A percentile compares a stretch with the other conserved stretches of the same genome.
These are phyloP conservation scores for Phytopythium helicoides DNA, from an alignment of 352 stramenopile genomes.

Conservation along the genomic window DNA sequence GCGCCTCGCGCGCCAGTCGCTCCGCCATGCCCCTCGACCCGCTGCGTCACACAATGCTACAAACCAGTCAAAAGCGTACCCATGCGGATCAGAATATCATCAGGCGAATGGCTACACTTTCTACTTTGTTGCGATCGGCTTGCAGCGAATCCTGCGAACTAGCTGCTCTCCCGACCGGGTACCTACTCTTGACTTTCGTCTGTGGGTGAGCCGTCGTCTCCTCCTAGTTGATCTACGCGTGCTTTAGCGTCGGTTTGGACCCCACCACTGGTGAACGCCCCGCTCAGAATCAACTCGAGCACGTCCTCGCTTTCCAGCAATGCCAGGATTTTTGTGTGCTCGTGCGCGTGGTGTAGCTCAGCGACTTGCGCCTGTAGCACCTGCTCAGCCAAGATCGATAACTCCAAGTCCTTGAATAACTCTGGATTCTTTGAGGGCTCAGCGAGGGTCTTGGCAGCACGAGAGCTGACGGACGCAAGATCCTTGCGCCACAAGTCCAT, in stretches of 20 bases:
- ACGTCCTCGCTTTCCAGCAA: conserved; percentile 62
- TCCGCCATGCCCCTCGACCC: conserved; percentile 21
- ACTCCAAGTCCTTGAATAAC: conserved; percentile 94
- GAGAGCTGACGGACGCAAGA: conserved; percentile 75
- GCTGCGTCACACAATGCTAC: background rate
- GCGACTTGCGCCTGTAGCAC: conserved; percentile 84
- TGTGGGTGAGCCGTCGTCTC: too few relatives aligned
- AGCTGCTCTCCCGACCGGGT: too few relatives aligned
- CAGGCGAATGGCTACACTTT: conserved; percentile 15
- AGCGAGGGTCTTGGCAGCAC: conserved; percentile 94
- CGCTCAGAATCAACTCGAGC: conserved; percentile 39
- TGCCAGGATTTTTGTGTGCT: conserved; percentile 71
- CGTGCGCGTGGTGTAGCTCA: conserved; percentile 39
- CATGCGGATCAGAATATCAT: conserved; percentile 7
- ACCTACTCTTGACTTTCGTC: too few relatives aligned
- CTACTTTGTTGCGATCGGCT: background rate
- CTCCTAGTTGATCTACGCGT: too few relatives aligned
- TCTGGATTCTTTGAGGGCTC: conserved; percentile 90
- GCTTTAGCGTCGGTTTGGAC: too few relatives aligned
- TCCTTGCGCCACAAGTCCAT: conserved; percentile 96
- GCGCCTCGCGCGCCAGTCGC: conserved; percentile 56
- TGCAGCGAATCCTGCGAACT: too few relatives aligned
- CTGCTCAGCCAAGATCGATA: conserved; percentile 93
- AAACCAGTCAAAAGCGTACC: background rate
- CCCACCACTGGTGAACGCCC: conserved; percentile 6